These are phyloP conservation scores for Pyrenophora graminea DNA, from an alignment of 2,329 filamentous ascomycete genomes.

Conservation along the genomic window DNA sequence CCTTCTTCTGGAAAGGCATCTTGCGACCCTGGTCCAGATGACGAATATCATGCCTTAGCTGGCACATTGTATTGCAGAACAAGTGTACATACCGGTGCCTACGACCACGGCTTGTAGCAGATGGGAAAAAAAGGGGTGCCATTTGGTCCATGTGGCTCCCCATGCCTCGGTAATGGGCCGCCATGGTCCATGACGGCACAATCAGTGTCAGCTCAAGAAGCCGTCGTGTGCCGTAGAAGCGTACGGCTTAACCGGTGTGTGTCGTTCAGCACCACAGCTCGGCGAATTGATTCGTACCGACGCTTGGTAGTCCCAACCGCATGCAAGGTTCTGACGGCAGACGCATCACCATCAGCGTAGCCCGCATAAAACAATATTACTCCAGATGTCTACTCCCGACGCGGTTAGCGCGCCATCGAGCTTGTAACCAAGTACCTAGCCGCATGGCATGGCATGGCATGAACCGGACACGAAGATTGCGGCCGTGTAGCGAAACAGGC, in stretches of 20 bases:
- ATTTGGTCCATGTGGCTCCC: background rate
- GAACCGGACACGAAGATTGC: conserved; percentile 25
- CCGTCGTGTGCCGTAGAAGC: conserved; percentile 23
- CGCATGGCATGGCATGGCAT: conserved; percentile 17
- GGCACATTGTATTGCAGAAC: conserved; percentile 21
- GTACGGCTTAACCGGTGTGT: conserved; percentile 25
- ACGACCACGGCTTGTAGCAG: conserved; percentile 6
- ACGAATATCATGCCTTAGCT: conserved; percentile 29
- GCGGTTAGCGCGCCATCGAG: conserved; percentile 9
- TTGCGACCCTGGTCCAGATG: conserved; percentile 27
- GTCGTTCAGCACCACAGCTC: conserved; percentile 30
- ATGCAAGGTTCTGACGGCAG: conserved; percentile 35
- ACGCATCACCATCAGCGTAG: conserved; percentile 34
- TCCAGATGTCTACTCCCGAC: conserved; percentile 22
- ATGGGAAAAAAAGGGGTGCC: conserved; percentile 29
- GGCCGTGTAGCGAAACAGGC: conserved; percentile 9
- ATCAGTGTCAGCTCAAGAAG: conserved; percentile 25
- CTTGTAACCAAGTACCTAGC: too few relatives aligned
- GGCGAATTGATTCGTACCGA: conserved; percentile 30
- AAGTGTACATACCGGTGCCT: background rate
- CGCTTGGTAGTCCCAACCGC: conserved; percentile 24
- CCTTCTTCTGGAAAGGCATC: conserved; percentile 20
- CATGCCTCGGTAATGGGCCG: conserved; percentile 5
- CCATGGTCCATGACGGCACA: conserved; percentile 17
- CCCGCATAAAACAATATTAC: conserved; percentile 35